These are phyloP conservation scores for Stropharia rugosoannulata DNA, from an alignment of 768 basidiomycete genomes.

Conservation along the genomic window DNA sequence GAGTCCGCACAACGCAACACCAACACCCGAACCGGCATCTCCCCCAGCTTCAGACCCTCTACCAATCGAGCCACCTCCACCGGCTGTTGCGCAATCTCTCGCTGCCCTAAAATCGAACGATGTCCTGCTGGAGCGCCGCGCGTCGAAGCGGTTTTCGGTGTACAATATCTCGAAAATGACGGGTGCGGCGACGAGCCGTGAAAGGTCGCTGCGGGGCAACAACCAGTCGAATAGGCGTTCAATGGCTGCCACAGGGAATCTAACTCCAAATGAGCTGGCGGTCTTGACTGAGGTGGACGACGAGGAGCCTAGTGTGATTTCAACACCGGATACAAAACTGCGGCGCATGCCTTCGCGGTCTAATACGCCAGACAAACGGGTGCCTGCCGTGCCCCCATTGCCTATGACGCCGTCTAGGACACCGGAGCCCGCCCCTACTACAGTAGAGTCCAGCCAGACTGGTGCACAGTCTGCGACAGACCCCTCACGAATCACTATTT, in stretches of 20 bases:
- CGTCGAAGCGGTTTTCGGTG: constrained; percentile 93
- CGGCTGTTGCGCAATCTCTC: constrained; percentile 69
- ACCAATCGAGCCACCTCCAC: constrained; percentile 44
- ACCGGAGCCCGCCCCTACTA: constrained; percentile 31
- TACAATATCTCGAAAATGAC: constrained; percentile 97
- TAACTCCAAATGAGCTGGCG: constrained; percentile 71
- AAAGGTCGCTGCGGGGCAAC: constrained; percentile 42
- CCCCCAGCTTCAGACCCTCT: constrained; percentile 31
- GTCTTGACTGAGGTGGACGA: constrained; percentile 77
- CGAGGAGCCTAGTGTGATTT: constrained; percentile 36
- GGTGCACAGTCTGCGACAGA: constrained; percentile 18
- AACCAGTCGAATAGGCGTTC: constrained; percentile 62
- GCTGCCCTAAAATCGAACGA: constrained; percentile 89
- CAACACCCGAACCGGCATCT: constrained; percentile 24
- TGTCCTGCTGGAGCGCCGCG: constrained; percentile 76
- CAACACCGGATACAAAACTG: constrained; percentile 17
- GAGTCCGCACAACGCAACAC: constrained; percentile 38
- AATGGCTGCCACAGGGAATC: constrained; percentile 56
- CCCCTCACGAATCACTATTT: constrained; percentile 62
- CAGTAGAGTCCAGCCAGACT: constrained; percentile 7
- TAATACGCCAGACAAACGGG: constrained; percentile 38
- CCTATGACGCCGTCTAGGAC: constrained; percentile 43
- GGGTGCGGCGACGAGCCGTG: constrained; percentile 45
- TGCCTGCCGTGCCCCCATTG: constrained; percentile 47
- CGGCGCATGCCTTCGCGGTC: constrained; percentile 29